Evolutionary conservation across 2,329 filamentous ascomycete genomes (phyloP).

Genomic region (Neofusicoccum ribis): DNA sequence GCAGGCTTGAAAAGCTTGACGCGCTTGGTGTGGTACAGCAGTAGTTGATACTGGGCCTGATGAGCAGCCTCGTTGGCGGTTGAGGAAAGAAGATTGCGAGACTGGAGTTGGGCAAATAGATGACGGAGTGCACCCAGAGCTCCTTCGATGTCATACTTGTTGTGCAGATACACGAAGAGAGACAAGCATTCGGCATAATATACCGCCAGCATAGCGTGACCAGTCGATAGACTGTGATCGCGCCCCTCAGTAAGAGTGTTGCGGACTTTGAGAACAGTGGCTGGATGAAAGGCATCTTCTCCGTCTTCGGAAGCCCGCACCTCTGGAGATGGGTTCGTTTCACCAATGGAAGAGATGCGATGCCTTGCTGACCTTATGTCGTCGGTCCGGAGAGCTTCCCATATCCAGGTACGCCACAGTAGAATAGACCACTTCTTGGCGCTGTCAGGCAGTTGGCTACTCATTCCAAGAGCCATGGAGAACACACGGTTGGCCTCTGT

Average conservation of each 20-base stretch:
- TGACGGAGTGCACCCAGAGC: conserved; percentile 41
- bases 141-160: conserved; percentile 32
- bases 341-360: conserved; percentile 34
- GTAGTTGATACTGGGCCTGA: conserved; percentile 66
- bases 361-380: conserved; percentile 36
- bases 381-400: conserved; percentile 60
- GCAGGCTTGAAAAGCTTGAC: conserved; percentile 67
- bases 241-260: conserved; percentile 52
- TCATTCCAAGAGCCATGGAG: conserved; percentile 64
- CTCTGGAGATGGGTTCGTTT: conserved; percentile 21
- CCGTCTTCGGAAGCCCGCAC: not conserved
- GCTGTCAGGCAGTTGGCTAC: conserved; percentile 38
- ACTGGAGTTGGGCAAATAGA: conserved; percentile 27
- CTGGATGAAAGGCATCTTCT: conserved; percentile 11
- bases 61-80: conserved; percentile 63
- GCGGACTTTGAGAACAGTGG: conserved; percentile 25
- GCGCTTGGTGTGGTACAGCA: conserved; percentile 65
- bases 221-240: conserved; percentile 56
- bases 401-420: conserved; percentile 65
- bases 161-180: conserved; percentile 67
- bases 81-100: conserved; percentile 25
- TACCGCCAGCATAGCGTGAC: conserved; percentile 45
- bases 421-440: conserved; percentile 42
- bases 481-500: conserved; percentile 66
- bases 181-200: conserved; percentile 63